Base-by-base conservation (phyloP, 805 yeast genomes). In the Lachancea dasiensis region DNA sequence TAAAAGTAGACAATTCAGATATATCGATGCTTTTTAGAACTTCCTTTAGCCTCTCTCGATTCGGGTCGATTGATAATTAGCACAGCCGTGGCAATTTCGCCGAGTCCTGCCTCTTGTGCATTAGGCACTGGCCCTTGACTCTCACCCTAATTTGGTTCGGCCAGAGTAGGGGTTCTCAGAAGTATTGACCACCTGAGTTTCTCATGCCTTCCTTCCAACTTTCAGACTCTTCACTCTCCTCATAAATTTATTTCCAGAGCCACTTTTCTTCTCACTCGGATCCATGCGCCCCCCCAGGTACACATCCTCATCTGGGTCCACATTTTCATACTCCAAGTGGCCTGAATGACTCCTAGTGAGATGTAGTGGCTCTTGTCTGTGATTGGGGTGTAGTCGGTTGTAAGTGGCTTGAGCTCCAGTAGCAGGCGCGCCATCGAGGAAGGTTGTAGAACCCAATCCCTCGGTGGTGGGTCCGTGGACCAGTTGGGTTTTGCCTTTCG, bases 371-470 rank as follows among this genome's bases (percentile, higher is more conserved):
- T 43, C 48, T 41, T 31, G 36, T 30, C 37, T 27, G 31, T 28
- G 17, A 14, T 46, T 48, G 10, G 51, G 50, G 41, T 50, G 56
- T 45, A 45, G 49, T 34, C 59, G 54, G 27, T 63, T 69, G 26
- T 67, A 69, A 26, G 49, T 48, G 13, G 60, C 61, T n/a, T 73
- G 75, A 13, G 59, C 57, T 19, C 63, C 60, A 39, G 81, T 62
- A 4, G 97, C 98, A 10, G 97, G 97, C 0, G 97, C 92, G 24
- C 98, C 98, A 60, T 92, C 96, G 44, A 90, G 58, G 57, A 90
- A 90, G 0, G 98, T 90, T 2, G 95, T 74, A 1, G 90, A 75
- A 3, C 98, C 98, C 29, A 92, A 70, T 1, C 98, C 98, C 36
- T 81, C 70, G 1, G 97, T 84, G 2, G 83, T 72, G 33, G 76